phyloP scores from a whole-genome alignment of 2,329 filamentous ascomycete genomes.

The Talaromyces islandicus region DNA sequence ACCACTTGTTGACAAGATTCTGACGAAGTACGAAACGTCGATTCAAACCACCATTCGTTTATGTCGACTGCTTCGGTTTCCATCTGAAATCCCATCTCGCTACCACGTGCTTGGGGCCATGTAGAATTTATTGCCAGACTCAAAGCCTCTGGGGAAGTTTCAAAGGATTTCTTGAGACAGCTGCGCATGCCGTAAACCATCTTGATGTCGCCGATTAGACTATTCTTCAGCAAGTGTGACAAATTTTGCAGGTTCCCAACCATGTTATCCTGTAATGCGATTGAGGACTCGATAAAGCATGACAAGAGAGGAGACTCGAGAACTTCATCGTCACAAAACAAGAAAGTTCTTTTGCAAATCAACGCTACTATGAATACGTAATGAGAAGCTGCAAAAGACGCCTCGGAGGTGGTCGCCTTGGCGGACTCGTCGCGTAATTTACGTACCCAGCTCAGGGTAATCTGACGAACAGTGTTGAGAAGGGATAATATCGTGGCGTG shows the following conservation, averaged over 20 bases:
- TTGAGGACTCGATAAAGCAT: not conserved
- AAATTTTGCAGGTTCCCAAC: not conserved
- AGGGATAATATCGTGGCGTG: constrained; percentile 10
- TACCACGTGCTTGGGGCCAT: not conserved
- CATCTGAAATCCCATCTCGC: not conserved
- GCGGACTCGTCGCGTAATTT: not conserved
- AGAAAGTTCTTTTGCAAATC: constrained; percentile 23
- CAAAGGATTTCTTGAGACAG: not conserved
- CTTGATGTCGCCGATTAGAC: not conserved
- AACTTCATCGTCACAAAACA: not conserved
- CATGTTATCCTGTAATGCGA: not conserved
- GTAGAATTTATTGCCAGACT: not conserved
- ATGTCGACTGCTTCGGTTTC: not conserved
- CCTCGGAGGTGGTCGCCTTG: not conserved
- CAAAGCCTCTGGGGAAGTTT: not conserved
- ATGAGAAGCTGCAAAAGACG: constrained; percentile 31
- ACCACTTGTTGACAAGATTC: constrained; percentile 28
- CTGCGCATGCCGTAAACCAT: not conserved
- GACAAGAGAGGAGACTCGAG: not conserved
- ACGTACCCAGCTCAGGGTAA: not conserved
- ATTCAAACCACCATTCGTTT: not conserved
- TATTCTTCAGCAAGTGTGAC: not conserved
- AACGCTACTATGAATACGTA: constrained; percentile 53
- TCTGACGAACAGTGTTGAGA: not conserved
- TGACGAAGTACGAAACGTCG: constrained; percentile 13